A percentile compares a stretch with the other conserved stretches of the same genome.
Conservation (phyloP, 371 early-diverging fungal species). For the Mucor mucedo region DNA sequence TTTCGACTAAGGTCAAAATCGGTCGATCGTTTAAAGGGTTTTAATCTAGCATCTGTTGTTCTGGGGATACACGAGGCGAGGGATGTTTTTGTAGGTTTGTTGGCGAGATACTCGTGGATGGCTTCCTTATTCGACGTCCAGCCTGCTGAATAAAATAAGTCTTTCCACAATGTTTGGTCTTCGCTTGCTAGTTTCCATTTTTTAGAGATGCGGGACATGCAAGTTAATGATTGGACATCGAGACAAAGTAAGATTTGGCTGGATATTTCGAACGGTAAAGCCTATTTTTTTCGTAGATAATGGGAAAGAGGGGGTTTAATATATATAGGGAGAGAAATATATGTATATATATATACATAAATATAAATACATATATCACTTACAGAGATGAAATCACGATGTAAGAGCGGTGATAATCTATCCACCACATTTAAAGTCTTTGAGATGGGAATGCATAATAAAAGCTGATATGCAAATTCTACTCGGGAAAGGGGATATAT, state of each 20-base stretch:
- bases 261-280: constrained; percentile 67
- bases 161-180: constrained; percentile 74
- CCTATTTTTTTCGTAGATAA: constrained; percentile 17
- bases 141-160: constrained; percentile 53
- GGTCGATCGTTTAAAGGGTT: constrained; percentile 19
- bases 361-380: neutral
- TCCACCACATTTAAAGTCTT: constrained; percentile 57
- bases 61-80: constrained; percentile 13
- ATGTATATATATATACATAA: too few species aligned
- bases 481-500: neutral
- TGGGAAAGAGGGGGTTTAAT: neutral
- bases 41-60: constrained; percentile 8
- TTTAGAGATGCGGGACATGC: constrained; percentile 59
- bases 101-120: constrained; percentile 50
- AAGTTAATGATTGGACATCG: constrained; percentile 52
- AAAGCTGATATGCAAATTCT: constrained; percentile 74
- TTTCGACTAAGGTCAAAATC: neutral
- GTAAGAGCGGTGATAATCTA: constrained; percentile 65
- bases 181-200: constrained; percentile 63
- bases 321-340: neutral
- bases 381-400: constrained; percentile 67
- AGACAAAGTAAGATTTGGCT: constrained; percentile 66
- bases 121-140: constrained; percentile 57
- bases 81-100: neutral
- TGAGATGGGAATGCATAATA: constrained; percentile 64